Base-by-base conservation (phyloP, 2,329 filamentous ascomycete species). In the Monosporascus sp. region DNA sequence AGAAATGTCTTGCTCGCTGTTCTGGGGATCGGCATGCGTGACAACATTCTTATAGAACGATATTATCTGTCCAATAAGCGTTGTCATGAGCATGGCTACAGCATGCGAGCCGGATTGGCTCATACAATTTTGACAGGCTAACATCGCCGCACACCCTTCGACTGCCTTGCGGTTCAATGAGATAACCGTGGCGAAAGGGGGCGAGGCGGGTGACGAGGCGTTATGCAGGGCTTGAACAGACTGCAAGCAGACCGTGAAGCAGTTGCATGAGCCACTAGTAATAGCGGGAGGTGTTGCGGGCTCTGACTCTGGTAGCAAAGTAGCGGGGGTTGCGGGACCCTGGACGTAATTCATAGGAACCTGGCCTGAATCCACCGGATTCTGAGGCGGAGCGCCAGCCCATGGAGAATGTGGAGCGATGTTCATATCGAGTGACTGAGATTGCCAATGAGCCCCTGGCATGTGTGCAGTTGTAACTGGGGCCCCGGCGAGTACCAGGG, bases 51-150 rank as follows among this genome's bases (percentile, higher is more conserved):
- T 73, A 63, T 79, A 79, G 50, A 77, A 72, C 1, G 70, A 73
- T 1, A 75, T 73, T 47, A 78, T 73, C 60, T 78, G 76, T 48
- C 72, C 72, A 19, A 80, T 72, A 20, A 79, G 67, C 0, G 76
- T 78, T 0, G 73, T 75, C n/a, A 79, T 68, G 0, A 80, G 68
- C 76, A 78, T 79, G 5, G 72, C 71, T 0, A 72, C 68, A 1
- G 76, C 77, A 48, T 76, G 72, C 3, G 69, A 72, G 2, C 72
- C 74, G 1, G 71, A 71, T 14, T 69, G 67, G 52, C 66, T 71
- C 66, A 78, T 73, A 62, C 78, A 80, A 24, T 66, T 65, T 0
- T 65, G 51, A 59, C 78, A 80, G 20, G 67, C 65, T 3, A 80
- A 68, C 73, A 80, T 76, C 1, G 68, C 65, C 1, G 72, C 70